Percentiles rank a stretch among this genome's conserved stretches.
These are phyloP conservation scores for Starmerella ratchasimensis DNA, from an alignment of 805 yeast genomes.

Conservation along the genomic window DNA sequence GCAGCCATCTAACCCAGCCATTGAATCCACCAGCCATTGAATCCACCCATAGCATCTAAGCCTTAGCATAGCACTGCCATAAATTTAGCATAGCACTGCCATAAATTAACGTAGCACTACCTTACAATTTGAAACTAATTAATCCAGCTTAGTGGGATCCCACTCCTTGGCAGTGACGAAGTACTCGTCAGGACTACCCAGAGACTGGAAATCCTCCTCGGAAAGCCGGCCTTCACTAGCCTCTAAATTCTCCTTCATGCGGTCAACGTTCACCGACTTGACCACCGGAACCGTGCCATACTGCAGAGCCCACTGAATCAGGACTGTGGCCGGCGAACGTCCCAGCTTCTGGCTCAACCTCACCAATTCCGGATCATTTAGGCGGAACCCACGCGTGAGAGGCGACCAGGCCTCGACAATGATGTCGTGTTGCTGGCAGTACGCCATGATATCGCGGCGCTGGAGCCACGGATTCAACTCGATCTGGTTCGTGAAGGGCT, in stretches of 20 bases:
- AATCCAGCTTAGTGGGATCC: slow-evolving; percentile 26
- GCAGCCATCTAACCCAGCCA: too few relatives aligned
- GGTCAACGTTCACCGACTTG: slow-evolving; percentile 44
- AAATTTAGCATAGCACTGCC: too few relatives aligned
- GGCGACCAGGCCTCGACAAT: slow-evolving; percentile 69
- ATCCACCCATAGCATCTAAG: too few relatives aligned
- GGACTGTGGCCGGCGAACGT: slow-evolving; percentile 33
- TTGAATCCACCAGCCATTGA: too few relatives aligned
- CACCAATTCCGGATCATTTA: slow-evolving; percentile 25
- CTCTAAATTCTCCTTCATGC: slow-evolving; percentile 45
- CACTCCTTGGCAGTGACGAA: slow-evolving; percentile 22
- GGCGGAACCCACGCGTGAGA: slow-evolving; percentile 50
- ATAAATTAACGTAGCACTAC: too few relatives aligned
- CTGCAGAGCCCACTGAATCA: slow-evolving; percentile 38
- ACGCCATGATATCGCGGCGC: slow-evolving; percentile 46
- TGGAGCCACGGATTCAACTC: slow-evolving; percentile 81
- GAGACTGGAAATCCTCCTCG: slow-evolving; percentile 21
- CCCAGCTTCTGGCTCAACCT: slow-evolving; percentile 30
- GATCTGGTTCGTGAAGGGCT: slow-evolving; percentile 66
- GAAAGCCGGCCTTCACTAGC: slow-evolving; percentile 35
- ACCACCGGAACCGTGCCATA: slow-evolving; percentile 53
- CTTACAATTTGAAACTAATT: too few relatives aligned
- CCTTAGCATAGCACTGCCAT: too few relatives aligned
- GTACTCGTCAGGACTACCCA: slow-evolving; percentile 24
- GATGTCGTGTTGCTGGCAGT: slow-evolving; percentile 40